A percentile compares a stretch with the other conserved stretches of the same genome.
phyloP scores from a whole-genome alignment of 208 protist species.

The Leishmania arabica region DNA sequence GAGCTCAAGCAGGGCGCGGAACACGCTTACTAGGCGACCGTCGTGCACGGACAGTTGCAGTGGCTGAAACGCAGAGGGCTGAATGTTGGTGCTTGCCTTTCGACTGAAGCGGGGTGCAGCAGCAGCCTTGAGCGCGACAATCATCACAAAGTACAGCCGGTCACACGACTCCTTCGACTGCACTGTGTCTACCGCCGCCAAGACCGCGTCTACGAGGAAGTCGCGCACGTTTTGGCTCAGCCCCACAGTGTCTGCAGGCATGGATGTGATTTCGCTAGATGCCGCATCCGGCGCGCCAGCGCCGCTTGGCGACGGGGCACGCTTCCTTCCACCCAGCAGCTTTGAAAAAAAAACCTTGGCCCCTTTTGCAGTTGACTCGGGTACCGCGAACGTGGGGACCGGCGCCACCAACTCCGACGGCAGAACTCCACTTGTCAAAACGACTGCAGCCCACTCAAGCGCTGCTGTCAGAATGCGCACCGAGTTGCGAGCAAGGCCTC shows the following conservation, averaged over 20 bases:
- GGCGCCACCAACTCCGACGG: conserved; percentile 38
- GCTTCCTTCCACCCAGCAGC: conserved; percentile 38
- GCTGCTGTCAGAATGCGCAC: conserved; percentile 39
- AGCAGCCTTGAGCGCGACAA: conserved; percentile 61
- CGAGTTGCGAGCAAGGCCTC: conserved; percentile 30
- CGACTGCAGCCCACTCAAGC: conserved; percentile 59
- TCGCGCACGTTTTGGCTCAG: conserved; percentile 47
- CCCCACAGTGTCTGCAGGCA: conserved; percentile 12
- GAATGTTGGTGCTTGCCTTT: conserved; percentile 14
- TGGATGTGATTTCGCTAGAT: not conserved
- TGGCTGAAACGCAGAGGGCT: conserved; percentile 23
- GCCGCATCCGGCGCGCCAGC: not conserved
- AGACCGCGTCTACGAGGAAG: conserved; percentile 65
- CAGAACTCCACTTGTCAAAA: conserved; percentile 60
- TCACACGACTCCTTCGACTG: conserved; percentile 54
- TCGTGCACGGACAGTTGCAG: conserved; percentile 50
- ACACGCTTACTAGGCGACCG: conserved; percentile 40
- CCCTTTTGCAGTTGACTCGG: conserved; percentile 33
- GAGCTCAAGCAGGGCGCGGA: conserved; percentile 54
- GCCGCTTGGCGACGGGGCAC: not conserved
- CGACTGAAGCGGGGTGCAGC: conserved; percentile 52
- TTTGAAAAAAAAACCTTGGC: conserved; percentile 70
- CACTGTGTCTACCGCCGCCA: conserved; percentile 39
- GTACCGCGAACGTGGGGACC: conserved; percentile 37
- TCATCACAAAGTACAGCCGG: conserved; percentile 57